phyloP scores from a whole-genome alignment of 176 grass and related monocot genomes.

The Oryza nivara region DNA sequence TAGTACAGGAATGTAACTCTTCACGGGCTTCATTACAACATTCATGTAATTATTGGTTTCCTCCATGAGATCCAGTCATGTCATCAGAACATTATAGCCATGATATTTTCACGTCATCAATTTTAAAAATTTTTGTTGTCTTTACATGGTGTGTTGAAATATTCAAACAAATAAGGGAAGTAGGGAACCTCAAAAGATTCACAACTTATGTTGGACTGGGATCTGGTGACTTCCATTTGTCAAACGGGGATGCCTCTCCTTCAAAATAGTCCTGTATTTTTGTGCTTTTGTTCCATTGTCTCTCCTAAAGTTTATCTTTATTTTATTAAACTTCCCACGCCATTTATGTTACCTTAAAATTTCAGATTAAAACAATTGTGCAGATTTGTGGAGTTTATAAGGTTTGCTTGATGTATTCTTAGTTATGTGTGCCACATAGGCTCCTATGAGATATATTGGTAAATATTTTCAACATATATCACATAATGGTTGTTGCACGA shows the following conservation, averaged over 20 bases:
- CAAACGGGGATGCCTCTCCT: not conserved
- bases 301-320: not conserved
- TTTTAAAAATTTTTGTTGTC: not conserved
- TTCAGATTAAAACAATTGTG: not conserved
- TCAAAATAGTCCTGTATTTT: not conserved
- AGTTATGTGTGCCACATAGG: not conserved
- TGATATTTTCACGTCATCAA: not conserved
- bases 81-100: not conserved
- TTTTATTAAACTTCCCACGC: not conserved
- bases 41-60: not conserved
- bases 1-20: not conserved
- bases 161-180: not conserved
- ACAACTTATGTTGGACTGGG: not conserved
- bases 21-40: not conserved
- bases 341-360: not conserved
- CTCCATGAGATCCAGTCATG: not conserved
- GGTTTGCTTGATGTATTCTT: not conserved
- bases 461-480: constrained; percentile 15
- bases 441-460: not conserved
- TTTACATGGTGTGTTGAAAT: constrained; percentile 9
- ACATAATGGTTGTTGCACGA: not conserved
- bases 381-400: not conserved
- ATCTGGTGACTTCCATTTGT: not conserved
- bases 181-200: not conserved
- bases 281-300: not conserved